Evolutionary conservation across 352 stramenopile genomes (phyloP).

Genomic region (Phytophthora aleatoria): DNA sequence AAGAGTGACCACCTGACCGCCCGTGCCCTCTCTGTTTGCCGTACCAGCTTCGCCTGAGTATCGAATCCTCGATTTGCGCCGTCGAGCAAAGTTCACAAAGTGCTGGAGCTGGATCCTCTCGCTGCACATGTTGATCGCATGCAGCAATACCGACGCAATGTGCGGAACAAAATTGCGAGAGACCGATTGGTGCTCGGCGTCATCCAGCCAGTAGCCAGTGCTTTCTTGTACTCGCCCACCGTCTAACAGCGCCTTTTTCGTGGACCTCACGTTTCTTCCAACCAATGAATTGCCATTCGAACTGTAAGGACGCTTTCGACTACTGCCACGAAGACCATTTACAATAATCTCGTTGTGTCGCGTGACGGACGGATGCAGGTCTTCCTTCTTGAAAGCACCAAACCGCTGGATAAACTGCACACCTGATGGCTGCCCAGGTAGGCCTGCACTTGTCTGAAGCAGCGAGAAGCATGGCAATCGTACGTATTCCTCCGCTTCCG

Average conservation of each 20-base stretch:
- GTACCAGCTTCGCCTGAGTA: constrained; percentile 83
- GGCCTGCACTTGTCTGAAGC: constrained; percentile 68
- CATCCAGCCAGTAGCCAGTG: constrained; percentile 39
- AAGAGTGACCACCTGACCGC: constrained; percentile 86
- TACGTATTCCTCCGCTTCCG: constrained; percentile 68
- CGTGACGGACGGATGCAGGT: constrained; percentile 66
- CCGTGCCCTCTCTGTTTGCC: constrained; percentile 52
- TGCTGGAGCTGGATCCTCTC: constrained; percentile 88
- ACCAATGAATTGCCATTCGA: constrained; percentile 20
- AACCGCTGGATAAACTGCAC: constrained; percentile 90
- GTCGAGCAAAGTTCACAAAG: constrained; percentile 87
- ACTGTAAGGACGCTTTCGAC: constrained; percentile 44
- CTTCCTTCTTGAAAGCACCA: constrained; percentile 77
- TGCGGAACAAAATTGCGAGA: constrained; percentile 56
- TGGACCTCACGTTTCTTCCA: constrained; percentile 24
- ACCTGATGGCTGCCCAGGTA: constrained; percentile 61
- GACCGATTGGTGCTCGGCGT: constrained; percentile 23
- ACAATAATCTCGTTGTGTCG: constrained; percentile 48
- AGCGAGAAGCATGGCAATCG: constrained; percentile 83
- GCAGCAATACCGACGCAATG: constrained; percentile 76
- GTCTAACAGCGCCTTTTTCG: constrained; percentile 44
- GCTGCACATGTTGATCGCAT: constrained; percentile 85
- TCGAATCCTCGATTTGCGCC: constrained; percentile 80
- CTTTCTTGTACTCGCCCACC: constrained; percentile 31
- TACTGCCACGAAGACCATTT: constrained; percentile 29